Conservation (phyloP, 2,329 filamentous ascomycete species). For the Fusarium sp. region DNA sequence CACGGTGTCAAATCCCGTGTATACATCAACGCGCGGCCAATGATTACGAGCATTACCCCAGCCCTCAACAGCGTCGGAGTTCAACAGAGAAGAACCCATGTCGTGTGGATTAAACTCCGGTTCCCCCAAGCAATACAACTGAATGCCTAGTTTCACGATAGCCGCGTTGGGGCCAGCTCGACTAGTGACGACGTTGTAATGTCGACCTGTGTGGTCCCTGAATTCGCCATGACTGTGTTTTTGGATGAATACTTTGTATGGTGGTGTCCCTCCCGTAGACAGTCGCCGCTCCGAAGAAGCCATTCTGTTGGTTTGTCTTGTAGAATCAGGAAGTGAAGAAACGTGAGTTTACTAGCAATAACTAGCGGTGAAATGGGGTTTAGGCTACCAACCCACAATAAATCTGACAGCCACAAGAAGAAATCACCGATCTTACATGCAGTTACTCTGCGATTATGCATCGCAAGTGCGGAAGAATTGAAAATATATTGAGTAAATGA, state of each 20-base stretch:
- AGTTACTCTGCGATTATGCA: background rate
- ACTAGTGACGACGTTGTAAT: background rate
- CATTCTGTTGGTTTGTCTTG: background rate
- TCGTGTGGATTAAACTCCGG: background rate
- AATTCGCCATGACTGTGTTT: background rate
- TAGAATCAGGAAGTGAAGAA: background rate
- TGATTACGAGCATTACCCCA: slow-evolving; percentile 3
- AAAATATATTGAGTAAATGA: background rate
- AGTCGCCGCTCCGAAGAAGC: background rate
- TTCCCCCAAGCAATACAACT: slow-evolving; percentile 23
- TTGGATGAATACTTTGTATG: background rate
- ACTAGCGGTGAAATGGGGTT: background rate
- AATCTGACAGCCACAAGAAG: background rate
- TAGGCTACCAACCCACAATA: background rate
- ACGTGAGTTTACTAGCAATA: background rate
- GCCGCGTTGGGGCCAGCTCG: background rate
- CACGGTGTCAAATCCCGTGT: slow-evolving; percentile 8
- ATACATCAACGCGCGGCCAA: slow-evolving; percentile 25
- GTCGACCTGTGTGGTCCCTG: slow-evolving; percentile 52
- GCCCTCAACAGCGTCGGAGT: background rate
- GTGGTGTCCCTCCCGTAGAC: background rate
- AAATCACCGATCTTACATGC: background rate
- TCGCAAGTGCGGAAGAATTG: background rate
- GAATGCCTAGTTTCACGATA: slow-evolving; percentile 26
- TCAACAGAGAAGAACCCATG: background rate